Conservation (phyloP, 83 land plant species). For the Picea mariana region DNA sequence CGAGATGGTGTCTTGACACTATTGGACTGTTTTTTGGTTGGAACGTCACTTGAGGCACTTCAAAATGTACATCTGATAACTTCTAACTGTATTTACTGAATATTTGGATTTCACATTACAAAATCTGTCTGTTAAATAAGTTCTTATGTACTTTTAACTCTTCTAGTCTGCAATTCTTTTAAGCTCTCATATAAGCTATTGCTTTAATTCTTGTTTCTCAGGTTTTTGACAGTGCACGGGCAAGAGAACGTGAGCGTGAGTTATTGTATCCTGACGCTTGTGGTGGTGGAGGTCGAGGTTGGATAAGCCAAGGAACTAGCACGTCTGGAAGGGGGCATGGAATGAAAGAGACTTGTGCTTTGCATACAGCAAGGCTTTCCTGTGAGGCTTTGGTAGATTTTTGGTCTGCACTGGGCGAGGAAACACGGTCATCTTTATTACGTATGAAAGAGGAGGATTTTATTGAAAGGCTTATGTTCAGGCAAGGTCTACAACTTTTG, state of each 20-base stretch:
- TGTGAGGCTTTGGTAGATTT: slow-evolving; percentile 98
- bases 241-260: slow-evolving; percentile 93
- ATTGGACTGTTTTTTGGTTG: slow-evolving; percentile 81
- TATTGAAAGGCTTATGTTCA: slow-evolving; percentile 95
- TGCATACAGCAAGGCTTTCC: slow-evolving; percentile 98
- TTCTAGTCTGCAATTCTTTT: background rate
- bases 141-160: background rate
- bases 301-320: slow-evolving; percentile 89
- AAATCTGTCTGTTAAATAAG: background rate
- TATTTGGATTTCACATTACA: background rate
- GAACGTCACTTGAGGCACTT: slow-evolving; percentile 79
- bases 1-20: slow-evolving; percentile 88
- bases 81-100: background rate
- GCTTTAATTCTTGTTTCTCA: slow-evolving; percentile 28
- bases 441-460: slow-evolving; percentile 99
- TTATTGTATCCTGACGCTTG: slow-evolving; percentile 98
- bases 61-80: slow-evolving; percentile 70
- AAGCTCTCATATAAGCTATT: background rate
- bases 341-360: slow-evolving; percentile 95
- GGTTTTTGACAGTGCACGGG: slow-evolving; percentile 97
- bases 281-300: slow-evolving; percentile 98
- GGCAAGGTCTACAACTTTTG: slow-evolving; percentile 38
- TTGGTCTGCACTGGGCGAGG: slow-evolving; percentile 98
- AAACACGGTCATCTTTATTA: slow-evolving; percentile 81
- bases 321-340: slow-evolving; percentile 90